Base-by-base conservation (phyloP, 345 rosid species). In the Carallia brachiata region DNA sequence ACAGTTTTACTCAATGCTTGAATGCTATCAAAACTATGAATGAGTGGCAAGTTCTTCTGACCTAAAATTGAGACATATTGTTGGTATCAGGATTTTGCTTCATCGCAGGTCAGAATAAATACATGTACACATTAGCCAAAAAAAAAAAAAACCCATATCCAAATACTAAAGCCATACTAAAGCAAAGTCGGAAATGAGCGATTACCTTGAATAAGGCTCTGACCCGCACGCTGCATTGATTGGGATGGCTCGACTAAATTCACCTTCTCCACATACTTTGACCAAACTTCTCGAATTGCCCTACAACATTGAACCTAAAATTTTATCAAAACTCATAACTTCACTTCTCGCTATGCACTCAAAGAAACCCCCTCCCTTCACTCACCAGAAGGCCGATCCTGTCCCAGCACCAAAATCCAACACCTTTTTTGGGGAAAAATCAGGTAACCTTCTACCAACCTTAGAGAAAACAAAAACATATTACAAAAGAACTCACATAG, bases 351-450 rank as follows among this genome's bases (percentile, higher is more conserved):
- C 40, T 12, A 36, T 8, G 44, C 47, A 52, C 32, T 17, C 55
- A 31, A 44, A 39, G 31, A 30, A n/a, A 56, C 56, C 39, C 48
- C 50, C 50, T 44, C 50, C 50, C 50, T 44, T 44, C 16, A 52
- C 86, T 81, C 76, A 92, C 99, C 97, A 92, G 79, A 92, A 92
- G 62, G 97, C 98, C 5, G 97, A 95, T 70, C 99, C 98, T 5
- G 98, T 89, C 31, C 97, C 98, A 0, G 98, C 98, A 32, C 99
- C 98, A 79, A 95, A 92, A 85, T 95, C 98, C 63, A 92, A 71
- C 28, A 92, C 92, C 68, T 74, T 89, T 4, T 80, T 71, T 3
- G 99, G 99, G 32, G 71, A 60, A 78, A 95, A 92, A 73, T 58
- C 89, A 0, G 97, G 98, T 36, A 92, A 30, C 74, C 99, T 88